Conservation (phyloP, 2,329 filamentous ascomycete genomes). For the Dendryphion nanum region DNA sequence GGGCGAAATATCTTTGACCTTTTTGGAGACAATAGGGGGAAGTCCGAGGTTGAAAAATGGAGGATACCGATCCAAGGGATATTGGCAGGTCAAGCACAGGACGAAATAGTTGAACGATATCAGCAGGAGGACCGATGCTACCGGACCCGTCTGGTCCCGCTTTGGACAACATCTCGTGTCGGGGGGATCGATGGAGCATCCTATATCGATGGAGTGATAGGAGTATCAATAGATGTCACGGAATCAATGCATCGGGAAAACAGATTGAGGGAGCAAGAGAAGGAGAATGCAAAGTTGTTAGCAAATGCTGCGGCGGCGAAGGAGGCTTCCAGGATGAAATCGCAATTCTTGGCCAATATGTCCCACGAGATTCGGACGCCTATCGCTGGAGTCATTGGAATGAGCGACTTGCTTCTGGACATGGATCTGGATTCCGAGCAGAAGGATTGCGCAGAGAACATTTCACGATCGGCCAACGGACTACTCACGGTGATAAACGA, state of each 20-base stretch:
- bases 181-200: slow-evolving; percentile 52
- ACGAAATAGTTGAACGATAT: slow-evolving; percentile 65
- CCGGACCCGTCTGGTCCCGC: slow-evolving; percentile 68
- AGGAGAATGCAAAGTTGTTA: slow-evolving; percentile 67
- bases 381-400: slow-evolving; percentile 77
- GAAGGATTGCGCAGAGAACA: slow-evolving; percentile 72
- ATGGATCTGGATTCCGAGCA: slow-evolving; percentile 69
- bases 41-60: slow-evolving; percentile 42
- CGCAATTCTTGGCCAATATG: slow-evolving; percentile 78
- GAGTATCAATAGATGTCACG: slow-evolving; percentile 77
- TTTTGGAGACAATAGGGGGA: slow-evolving; percentile 43
- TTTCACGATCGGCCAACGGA: slow-evolving; percentile 76
- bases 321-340: slow-evolving; percentile 77
- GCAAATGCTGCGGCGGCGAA: slow-evolving; percentile 77
- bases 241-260: slow-evolving; percentile 65
- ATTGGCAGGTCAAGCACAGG: slow-evolving; percentile 57
- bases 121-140: slow-evolving; percentile 63
- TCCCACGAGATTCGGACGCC: slow-evolving; percentile 78
- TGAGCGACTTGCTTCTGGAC: slow-evolving; percentile 72
- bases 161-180: slow-evolving; percentile 56
- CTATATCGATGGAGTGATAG: slow-evolving; percentile 69
- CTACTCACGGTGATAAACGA: slow-evolving; percentile 87
- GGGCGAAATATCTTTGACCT: slow-evolving; percentile 65
- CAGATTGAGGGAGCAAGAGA: slow-evolving; percentile 62
- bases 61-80: slow-evolving; percentile 63